Conservation (phyloP, 2,329 filamentous ascomycete species). For the Aspergillus jensenii region DNA sequence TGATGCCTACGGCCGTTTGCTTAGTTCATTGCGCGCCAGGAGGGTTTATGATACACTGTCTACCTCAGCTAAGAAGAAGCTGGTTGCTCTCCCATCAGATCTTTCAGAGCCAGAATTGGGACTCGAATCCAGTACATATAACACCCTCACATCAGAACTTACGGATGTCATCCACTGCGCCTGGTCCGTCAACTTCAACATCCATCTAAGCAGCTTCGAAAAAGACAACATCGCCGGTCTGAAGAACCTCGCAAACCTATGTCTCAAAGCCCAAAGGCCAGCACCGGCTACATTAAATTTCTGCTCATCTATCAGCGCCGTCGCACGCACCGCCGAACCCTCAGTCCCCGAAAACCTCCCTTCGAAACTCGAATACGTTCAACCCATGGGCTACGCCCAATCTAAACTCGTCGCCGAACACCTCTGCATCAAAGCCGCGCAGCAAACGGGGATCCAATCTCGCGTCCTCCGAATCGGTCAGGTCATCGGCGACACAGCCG, state of each 20-base stretch:
- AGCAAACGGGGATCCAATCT: conserved; percentile 15
- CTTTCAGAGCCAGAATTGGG: conserved; percentile 53
- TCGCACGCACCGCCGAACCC: conserved; percentile 28
- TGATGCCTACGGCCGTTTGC: conserved; percentile 47
- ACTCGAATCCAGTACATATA: conserved; percentile 43
- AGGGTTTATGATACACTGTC: conserved; percentile 27
- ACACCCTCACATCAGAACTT: conserved; percentile 41
- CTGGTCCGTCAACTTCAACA: conserved; percentile 66
- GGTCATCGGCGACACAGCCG: conserved; percentile 31
- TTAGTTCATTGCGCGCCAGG: conserved; percentile 43
- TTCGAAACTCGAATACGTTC: conserved; percentile 34
- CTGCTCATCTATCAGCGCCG: conserved; percentile 51
- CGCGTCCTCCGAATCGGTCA: conserved; percentile 37
- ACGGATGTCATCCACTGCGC: conserved; percentile 62
- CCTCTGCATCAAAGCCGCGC: conserved; percentile 26
- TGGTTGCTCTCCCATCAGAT: conserved; percentile 50
- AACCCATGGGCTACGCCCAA: conserved; percentile 45
- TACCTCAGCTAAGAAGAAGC: conserved; percentile 30
- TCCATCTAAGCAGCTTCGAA: conserved; percentile 57
- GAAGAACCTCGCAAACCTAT: conserved; percentile 43
- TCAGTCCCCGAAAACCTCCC: conserved; percentile 38
- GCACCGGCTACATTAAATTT: conserved; percentile 47
- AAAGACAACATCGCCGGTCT: conserved; percentile 53
- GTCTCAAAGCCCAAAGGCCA: conserved; percentile 30
- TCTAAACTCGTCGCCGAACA: conserved; percentile 38